Evolutionary conservation across 306 rosid species (phyloP), one percentile per base, ranked within the genome.

Genomic region (Trifolium subterraneum): DNA sequence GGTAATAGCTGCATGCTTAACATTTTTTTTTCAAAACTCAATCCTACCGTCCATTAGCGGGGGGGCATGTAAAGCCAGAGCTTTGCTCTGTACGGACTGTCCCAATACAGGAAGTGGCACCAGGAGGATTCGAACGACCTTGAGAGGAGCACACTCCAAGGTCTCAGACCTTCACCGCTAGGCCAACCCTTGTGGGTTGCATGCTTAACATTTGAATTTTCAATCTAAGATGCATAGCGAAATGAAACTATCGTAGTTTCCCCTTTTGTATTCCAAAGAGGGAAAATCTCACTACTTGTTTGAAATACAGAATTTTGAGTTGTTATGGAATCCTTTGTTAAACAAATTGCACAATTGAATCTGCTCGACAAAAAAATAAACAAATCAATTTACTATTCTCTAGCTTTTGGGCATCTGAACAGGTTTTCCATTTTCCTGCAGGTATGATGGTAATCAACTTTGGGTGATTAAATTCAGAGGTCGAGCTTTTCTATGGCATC

Each of bases 401-500:
- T 60, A 63, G 48, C 8, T 77, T 77, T 78, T 48, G 50, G 64
- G 60, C 36, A 39, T 64, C 61, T 56, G 63, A 72, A 33, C 68
- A 63, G 14, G 42, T 72, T 65, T 50, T 64, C 33, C 64, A 22
- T 72, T 72, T 69, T 44, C 73, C 81, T 75, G 78, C 88, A 93
- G 98, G 88, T 88, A 81, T 83, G 84, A 84, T 58, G 87, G 63
- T 29, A 80, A 87, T 75, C 91, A 80, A 83, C 96, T 93, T 47
- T 89, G 93, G 96, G 88, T 75, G 71, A 80, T 93, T 65, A 83
- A 81, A 79, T 85, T 93, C 71, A 88, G 76, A 83, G 98, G 98
- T 7, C 88, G 89, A 68, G 98, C 98, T 54, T 93, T 93, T 84
- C 89, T 93, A 8, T 93, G 98, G 98, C 98, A 93, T 80, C 98